Conservation (phyloP, 2,329 filamentous ascomycete genomes). For the Fusarium tanahbumbuense region DNA sequence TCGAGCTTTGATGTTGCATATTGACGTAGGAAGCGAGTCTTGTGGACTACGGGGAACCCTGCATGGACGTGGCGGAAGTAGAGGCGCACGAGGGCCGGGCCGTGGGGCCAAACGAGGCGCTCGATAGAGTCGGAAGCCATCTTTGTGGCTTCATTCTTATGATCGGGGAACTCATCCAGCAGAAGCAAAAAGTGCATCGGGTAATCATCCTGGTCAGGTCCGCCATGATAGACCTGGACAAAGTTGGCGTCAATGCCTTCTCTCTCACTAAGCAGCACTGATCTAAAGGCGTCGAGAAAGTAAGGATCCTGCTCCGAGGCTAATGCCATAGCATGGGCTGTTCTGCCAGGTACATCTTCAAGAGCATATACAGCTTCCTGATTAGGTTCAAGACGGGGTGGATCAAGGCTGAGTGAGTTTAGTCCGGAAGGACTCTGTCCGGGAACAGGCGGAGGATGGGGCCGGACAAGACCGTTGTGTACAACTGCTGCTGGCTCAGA, state of each 20-base stretch:
- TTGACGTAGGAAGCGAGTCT: constrained; percentile 55
- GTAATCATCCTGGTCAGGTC: constrained; percentile 49
- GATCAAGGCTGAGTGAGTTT: constrained; percentile 5
- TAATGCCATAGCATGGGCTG: constrained; percentile 59
- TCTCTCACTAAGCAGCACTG: constrained; percentile 58
- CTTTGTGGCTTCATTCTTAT: constrained; percentile 54
- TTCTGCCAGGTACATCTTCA: constrained; percentile 56
- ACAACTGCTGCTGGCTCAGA: constrained; percentile 41
- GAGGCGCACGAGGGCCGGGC: constrained; percentile 55
- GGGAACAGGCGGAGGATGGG: constrained; percentile 14
- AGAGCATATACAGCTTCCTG: constrained; percentile 49
- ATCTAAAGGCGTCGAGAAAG: constrained; percentile 60
- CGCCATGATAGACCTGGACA: constrained; percentile 55
- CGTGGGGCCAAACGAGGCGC: constrained; percentile 54
- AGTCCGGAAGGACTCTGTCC: neutral
- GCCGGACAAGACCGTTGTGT: constrained; percentile 42
- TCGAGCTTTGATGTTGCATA: constrained; percentile 53
- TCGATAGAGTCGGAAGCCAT: constrained; percentile 58
- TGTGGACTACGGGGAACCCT: constrained; percentile 58
- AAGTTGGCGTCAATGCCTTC: constrained; percentile 59
- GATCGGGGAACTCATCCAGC: constrained; percentile 58
- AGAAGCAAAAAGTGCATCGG: constrained; percentile 61
- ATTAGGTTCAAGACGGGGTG: constrained; percentile 11
- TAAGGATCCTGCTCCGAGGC: constrained; percentile 61
- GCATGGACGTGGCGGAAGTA: constrained; percentile 61